Evolutionary conservation across 2,329 filamentous ascomycete genomes (phyloP), one percentile per base, ranked within the genome.

Genomic region (Phoma sp.): DNA sequence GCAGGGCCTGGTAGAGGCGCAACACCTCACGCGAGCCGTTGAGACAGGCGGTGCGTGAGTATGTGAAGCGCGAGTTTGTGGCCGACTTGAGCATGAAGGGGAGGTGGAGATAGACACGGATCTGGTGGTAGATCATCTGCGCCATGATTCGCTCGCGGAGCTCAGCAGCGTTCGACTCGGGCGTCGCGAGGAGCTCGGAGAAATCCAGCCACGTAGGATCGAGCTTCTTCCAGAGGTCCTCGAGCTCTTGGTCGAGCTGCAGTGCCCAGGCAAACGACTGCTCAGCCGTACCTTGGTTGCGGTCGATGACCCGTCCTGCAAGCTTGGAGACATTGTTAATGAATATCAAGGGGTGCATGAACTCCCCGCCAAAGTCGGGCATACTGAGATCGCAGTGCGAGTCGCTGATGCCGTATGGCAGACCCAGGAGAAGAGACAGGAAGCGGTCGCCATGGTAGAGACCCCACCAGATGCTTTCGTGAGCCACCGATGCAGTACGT

Each of bases 361-460:
- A 74, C 15, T 66, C 54, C 31, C 67, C 62, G n/a, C 52, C 55
- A n/a, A 66, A 58, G 4, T 68, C 63, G 3, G 69, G 69, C 38
- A 74, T 62, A 9, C 51, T 65, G 36, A 74, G 63, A 43, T 75
- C 73, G 61, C 74, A 75, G 41, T 78, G 76, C 1, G 67, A 52
- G 55, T 80, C 77, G 55, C 54, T 65, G 35, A 79, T 72, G 27
- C 73, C 75, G 50, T 78, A 77, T 2, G 84, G 84, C 6, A 85
- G 75, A 12, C 84, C 84, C 3, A 85, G 74, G n/a, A 84, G 72
- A 17, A 84, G 64, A 22, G 81, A 81, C 6, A 84, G 63, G 57
- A 81, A 80, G 27, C 83, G 76, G 58, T 87, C 84, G 2, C 72
- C 72, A 31, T 74, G 70, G 47, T 74, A 77, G 19, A 77, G 51